These are phyloP conservation scores for Lasiodiplodia theobromae DNA, from an alignment of 2,329 filamentous ascomycete species.

Conservation along the genomic window DNA sequence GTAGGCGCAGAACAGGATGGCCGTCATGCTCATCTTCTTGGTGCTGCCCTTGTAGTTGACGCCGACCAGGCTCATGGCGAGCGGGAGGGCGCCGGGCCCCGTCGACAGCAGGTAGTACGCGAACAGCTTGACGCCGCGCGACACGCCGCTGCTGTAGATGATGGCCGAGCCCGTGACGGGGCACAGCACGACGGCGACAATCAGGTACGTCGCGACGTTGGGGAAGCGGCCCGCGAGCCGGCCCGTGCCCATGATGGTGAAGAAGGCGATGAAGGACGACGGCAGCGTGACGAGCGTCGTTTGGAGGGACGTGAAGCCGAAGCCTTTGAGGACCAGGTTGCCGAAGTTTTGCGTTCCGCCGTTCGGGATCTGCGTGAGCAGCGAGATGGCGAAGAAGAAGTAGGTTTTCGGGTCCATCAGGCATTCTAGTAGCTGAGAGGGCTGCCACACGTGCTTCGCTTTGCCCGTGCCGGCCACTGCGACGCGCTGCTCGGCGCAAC, in stretches of 20 bases:
- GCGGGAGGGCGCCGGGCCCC: conserved; percentile 15
- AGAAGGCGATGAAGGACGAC: conserved; percentile 34
- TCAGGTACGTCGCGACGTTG: conserved; percentile 23
- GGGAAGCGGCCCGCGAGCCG: conserved; percentile 12
- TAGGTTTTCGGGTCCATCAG: conserved; percentile 38
- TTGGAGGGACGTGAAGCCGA: conserved; percentile 31
- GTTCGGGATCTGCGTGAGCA: conserved; percentile 29
- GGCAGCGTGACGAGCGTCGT: conserved; percentile 34
- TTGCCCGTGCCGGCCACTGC: conserved; percentile 54
- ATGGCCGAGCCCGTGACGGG: conserved; percentile 24
- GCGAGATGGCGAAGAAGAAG: conserved; percentile 28
- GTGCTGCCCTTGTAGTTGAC: conserved; percentile 42
- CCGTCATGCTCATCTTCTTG: conserved; percentile 40
- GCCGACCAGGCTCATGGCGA: conserved; percentile 30
- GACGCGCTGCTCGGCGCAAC: conserved; percentile 36
- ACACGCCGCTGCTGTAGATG: conserved; percentile 20
- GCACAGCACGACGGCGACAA: conserved; percentile 10
- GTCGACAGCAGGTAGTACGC: conserved; percentile 29
- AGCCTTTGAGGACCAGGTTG: conserved; percentile 32
- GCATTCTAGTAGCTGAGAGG: conserved; percentile 59
- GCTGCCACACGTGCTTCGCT: conserved; percentile 78
- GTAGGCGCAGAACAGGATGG: conserved; percentile 26
- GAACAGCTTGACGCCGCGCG: conserved; percentile 27
- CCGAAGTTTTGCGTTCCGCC: conserved; percentile 33
- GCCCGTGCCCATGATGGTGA: conserved; percentile 28